Conservation (phyloP, 306 rosid genomes). For the Malus fusca region DNA sequence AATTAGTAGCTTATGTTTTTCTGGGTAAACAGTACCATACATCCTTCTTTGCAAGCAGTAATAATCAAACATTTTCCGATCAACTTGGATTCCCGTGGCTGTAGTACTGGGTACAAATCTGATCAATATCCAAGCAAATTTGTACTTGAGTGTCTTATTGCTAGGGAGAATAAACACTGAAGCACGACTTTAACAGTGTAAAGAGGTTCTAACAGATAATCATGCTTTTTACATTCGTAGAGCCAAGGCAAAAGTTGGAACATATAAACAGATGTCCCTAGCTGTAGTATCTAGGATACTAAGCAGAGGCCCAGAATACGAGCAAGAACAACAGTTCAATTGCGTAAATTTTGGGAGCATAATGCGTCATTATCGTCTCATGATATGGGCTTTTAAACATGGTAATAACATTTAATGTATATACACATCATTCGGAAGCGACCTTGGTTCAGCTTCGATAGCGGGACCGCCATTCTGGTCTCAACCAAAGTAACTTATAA, state of each 20-base stretch:
- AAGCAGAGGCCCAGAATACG: background rate
- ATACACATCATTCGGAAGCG: slow-evolving; percentile 34
- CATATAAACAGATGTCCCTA: slow-evolving; percentile 9
- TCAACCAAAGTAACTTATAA: background rate
- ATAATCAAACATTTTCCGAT: background rate
- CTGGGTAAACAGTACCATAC: too few relatives aligned
- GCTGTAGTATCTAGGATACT: background rate
- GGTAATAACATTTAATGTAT: slow-evolving; percentile 24
- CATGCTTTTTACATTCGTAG: slow-evolving; percentile 33
- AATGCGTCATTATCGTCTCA: slow-evolving; percentile 27
- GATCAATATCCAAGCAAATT: background rate
- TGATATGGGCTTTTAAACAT: slow-evolving; percentile 25
- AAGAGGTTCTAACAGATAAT: background rate
- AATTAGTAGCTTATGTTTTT: too few relatives aligned
- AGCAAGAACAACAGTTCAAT: slow-evolving; percentile 21
- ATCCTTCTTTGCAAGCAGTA: too few relatives aligned
- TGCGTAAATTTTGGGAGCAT: slow-evolving; percentile 29
- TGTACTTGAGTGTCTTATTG: background rate
- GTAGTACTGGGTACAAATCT: background rate
- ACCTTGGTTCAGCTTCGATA: slow-evolving; percentile 36
- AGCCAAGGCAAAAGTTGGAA: slow-evolving; percentile 21
- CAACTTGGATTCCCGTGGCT: background rate
- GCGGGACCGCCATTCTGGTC: background rate
- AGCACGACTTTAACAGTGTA: background rate
- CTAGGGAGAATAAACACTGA: background rate